These are phyloP conservation scores for Malassezia slooffiae DNA, from an alignment of 1,284 basidiomycete genomes.

Conservation along the genomic window DNA sequence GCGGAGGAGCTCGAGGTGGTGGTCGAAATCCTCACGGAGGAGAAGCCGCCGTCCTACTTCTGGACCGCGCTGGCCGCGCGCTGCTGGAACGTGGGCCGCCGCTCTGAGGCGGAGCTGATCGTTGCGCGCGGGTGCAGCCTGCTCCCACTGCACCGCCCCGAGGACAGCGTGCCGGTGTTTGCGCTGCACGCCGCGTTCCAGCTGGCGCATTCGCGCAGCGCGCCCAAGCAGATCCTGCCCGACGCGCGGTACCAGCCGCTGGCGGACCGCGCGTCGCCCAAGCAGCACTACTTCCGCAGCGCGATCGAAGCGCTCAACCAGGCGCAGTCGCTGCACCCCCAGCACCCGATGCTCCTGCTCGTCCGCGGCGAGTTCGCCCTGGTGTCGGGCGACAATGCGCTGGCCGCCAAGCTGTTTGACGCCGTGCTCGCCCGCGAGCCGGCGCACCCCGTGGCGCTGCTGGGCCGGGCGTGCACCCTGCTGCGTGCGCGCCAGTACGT, in stretches of 20 bases:
- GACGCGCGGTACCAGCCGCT: conserved; percentile 36
- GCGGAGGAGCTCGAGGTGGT: conserved; percentile 34
- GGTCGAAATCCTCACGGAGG: conserved; percentile 31
- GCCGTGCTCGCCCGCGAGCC: conserved; percentile 24
- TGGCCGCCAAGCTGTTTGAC: conserved; percentile 23
- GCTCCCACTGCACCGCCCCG: conserved; percentile 22
- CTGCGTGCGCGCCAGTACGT: conserved; percentile 32
- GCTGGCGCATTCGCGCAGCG: conserved; percentile 22
- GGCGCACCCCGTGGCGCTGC: conserved; percentile 29
- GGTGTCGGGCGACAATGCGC: conserved; percentile 26
- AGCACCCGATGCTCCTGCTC: conserved; percentile 27
- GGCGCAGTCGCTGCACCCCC: conserved; percentile 21
- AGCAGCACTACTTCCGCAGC: conserved; percentile 25
- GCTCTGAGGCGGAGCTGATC: conserved; percentile 24
- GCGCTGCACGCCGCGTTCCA: conserved; percentile 28
- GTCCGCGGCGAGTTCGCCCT: conserved; percentile 23
- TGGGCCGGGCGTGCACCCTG: conserved; percentile 39
- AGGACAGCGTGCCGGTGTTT: conserved; percentile 25
- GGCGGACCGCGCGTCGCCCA: conserved; percentile 13
- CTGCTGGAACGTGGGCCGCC: conserved; percentile 26
- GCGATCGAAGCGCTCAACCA: conserved; percentile 15
- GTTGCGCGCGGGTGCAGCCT: conserved; percentile 24
- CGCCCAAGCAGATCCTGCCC: conserved; percentile 34
- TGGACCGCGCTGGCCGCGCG: conserved; percentile 34
- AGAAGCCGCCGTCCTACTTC: conserved; percentile 27